Evolutionary conservation across 1,284 basidiomycete genomes (phyloP), one percentile per base, ranked within the genome.

Genomic region (Leccinum subrobustum): DNA sequence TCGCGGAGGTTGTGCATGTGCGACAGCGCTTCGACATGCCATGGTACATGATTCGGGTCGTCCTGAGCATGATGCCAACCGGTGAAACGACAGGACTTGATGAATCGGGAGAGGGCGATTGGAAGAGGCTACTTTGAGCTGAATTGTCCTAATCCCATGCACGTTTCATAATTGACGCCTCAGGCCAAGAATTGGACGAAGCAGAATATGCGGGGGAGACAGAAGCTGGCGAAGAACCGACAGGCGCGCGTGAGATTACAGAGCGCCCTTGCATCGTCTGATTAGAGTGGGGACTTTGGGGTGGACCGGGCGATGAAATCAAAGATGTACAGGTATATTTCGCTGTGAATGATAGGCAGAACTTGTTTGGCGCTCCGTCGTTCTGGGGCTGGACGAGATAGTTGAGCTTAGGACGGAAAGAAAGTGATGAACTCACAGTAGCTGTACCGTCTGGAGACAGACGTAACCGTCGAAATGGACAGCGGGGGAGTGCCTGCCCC

Each of bases 401-500:
- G 35, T 37, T 37, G 35, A 37, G 35, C 35, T 37, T 6, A 37
- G 14, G 14, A 16, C 35, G 35, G 35, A 37, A 37, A 37, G 14
- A 37, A 37, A 37, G 35, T 7, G 14, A 3, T 37, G 14, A 37
- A 37, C 6, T 37, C 35, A 37, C 35, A 33, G 31, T 33, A 33
- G 11, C 12, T 16, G 35, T 3, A 37, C 35, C 14, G 14, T 37
- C 14, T 6, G 35, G 6, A 37, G 35, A 37, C 11, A 37, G 35
- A 35, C 35, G 6, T 79, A 87, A 6, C 82, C 82, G 60, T 89
- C 88, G 83, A 87, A 6, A 78, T 71, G 1, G 86, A 87, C 4
- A 91, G 76, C 0, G 89, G 86, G 6, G 89, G 90, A 0, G 90
- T 92, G n/a, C 88, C 87, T 9, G 74, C 78, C 31, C 86, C 88